phyloP scores from a whole-genome alignment of 164 flowering plant genomes.

The Malania oleifera region DNA sequence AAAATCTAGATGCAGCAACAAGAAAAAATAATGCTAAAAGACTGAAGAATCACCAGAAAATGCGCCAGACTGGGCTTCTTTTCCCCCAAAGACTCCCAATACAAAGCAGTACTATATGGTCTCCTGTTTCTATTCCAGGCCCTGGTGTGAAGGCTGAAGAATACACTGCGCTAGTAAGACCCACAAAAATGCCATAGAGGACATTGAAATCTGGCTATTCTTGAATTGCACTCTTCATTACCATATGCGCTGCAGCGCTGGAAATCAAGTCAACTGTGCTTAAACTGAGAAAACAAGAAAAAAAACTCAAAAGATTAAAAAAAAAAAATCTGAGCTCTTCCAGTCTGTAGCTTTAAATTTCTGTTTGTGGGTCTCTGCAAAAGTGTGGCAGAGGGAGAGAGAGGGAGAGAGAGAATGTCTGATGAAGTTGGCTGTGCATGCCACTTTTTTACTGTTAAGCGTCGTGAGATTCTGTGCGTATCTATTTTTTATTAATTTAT shows the following conservation, averaged over 20 bases:
- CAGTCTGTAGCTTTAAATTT: too few species aligned
- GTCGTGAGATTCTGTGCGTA: too few species aligned
- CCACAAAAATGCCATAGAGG: constrained; percentile 1
- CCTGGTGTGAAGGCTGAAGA: not conserved
- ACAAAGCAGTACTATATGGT: not conserved
- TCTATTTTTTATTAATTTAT: too few species aligned
- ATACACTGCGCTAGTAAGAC: not conserved
- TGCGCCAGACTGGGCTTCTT: not conserved
- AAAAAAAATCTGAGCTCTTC: too few species aligned
- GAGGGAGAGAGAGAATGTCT: not conserved
- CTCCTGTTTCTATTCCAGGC: not conserved
- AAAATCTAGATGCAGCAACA: not conserved
- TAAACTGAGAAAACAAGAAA: not conserved
- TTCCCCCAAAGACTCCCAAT: not conserved
- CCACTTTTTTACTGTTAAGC: too few species aligned
- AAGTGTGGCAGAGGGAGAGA: not conserved
- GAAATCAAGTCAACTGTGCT: not conserved
- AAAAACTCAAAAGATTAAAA: too few species aligned
- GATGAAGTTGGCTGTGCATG: too few species aligned
- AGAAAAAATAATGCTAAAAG: too few species aligned
- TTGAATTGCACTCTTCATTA: not conserved
- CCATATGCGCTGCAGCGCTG: not conserved
- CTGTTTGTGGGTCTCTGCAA: not conserved
- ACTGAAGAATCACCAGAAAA: constrained; percentile 1
- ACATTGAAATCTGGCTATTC: not conserved